phyloP scores from a whole-genome alignment of 805 yeast species.

The Candida tibetensis region DNA sequence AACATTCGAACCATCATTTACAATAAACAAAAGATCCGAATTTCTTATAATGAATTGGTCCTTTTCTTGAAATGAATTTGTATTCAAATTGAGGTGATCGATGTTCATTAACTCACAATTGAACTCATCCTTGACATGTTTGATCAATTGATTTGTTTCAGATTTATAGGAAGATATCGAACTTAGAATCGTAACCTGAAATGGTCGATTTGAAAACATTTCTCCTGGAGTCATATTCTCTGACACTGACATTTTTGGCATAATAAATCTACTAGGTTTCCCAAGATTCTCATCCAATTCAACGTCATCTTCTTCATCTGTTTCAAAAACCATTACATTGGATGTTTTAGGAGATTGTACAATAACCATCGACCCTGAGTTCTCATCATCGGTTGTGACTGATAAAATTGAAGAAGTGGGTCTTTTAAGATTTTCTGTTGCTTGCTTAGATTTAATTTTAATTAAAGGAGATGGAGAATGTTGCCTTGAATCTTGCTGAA shows the following conservation, averaged over 20 bases:
- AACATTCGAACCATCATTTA: slow-evolving; percentile 37
- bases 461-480: slow-evolving; percentile 9
- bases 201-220: slow-evolving; percentile 4
- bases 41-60: slow-evolving; percentile 18
- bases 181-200: slow-evolving; percentile 24
- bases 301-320: slow-evolving; percentile 37
- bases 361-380: slow-evolving; percentile 18
- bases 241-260: slow-evolving; percentile 35
- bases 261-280: slow-evolving; percentile 28
- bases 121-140: slow-evolving; percentile 14
- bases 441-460: slow-evolving; percentile 5
- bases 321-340: slow-evolving; percentile 39
- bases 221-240: slow-evolving; percentile 9
- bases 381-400: slow-evolving; percentile 27
- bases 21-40: slow-evolving; percentile 30
- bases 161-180: slow-evolving; percentile 13
- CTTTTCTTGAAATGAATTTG: slow-evolving; percentile 3
- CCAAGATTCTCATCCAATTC: slow-evolving; percentile 16
- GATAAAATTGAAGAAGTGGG: slow-evolving; percentile 24
- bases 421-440: slow-evolving; percentile 6
- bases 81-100: slow-evolving; percentile 13
- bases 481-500: slow-evolving; percentile 11
- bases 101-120: slow-evolving; percentile 12
- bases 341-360: slow-evolving; percentile 19
- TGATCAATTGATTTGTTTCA: slow-evolving; percentile 21